These are phyloP conservation scores for Tothia fuscella DNA, from an alignment of 2,329 filamentous ascomycete species.

Conservation along the genomic window DNA sequence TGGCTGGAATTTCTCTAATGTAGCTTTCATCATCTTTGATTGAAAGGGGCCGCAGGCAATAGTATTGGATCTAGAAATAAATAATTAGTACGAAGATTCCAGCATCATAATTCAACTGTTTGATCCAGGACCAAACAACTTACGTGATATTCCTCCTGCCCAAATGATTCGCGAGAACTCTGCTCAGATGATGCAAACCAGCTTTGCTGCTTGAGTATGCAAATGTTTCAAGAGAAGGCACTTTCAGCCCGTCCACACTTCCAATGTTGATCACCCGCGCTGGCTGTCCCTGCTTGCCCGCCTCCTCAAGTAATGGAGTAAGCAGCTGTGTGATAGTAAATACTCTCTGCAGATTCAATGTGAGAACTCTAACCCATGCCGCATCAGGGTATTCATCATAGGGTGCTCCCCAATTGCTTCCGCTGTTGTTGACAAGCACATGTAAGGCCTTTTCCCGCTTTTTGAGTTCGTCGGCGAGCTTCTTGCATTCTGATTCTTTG, in stretches of 20 bases:
- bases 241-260: constrained; percentile 49
- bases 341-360: constrained; percentile 49
- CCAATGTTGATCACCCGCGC: constrained; percentile 54
- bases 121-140: too few species aligned
- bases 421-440: constrained; percentile 55
- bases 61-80: constrained; percentile 44
- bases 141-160: constrained; percentile 48
- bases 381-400: constrained; percentile 44
- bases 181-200: constrained; percentile 50
- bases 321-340: constrained; percentile 54
- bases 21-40: constrained; percentile 63
- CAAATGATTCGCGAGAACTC: constrained; percentile 51
- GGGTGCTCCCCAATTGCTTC: constrained; percentile 51
- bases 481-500: constrained; percentile 46
- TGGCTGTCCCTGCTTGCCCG: constrained; percentile 32
- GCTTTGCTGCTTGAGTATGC: constrained; percentile 51
- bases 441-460: constrained; percentile 43
- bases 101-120: too few species aligned
- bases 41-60: constrained; percentile 61
- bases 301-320: constrained; percentile 48
- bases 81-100: too few species aligned
- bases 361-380: constrained; percentile 46
- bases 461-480: constrained; percentile 45
- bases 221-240: constrained; percentile 47
- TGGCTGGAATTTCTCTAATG: constrained; percentile 46